phyloP scores from a whole-genome alignment of 192 early-diverging fungal genomes.

The Chytriomyces hyalinus region DNA sequence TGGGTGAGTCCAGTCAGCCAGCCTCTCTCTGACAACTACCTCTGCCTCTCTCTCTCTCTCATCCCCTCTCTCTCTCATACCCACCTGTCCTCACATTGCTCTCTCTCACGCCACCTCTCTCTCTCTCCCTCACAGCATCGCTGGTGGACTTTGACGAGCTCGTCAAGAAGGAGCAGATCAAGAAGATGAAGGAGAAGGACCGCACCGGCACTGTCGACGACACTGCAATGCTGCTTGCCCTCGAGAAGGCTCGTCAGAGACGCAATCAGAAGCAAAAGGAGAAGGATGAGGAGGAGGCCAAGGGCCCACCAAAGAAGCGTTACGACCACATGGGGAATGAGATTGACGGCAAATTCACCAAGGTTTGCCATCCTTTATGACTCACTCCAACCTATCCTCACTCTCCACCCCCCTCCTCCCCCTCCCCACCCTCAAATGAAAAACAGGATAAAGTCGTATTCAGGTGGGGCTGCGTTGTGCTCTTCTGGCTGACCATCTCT shows the following conservation, averaged over 20 bases:
- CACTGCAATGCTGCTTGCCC: background rate
- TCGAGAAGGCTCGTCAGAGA: background rate
- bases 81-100: too few relatives aligned
- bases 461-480: background rate
- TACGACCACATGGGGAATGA: slow-evolving; percentile 3
- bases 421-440: too few relatives aligned
- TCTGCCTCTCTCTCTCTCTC: too few relatives aligned
- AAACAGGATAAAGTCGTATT: slow-evolving; percentile 1
- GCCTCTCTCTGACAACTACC: too few relatives aligned
- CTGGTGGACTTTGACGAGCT: too few relatives aligned
- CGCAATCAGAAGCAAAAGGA: slow-evolving; percentile 4
- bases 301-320: background rate
- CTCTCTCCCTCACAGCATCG: too few relatives aligned
- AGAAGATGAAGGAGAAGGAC: background rate
- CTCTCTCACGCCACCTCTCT: too few relatives aligned
- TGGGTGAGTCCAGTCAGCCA: too few relatives aligned
- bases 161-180: too few relatives aligned
- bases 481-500: slow-evolving; percentile 4
- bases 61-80: too few relatives aligned
- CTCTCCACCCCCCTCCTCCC: too few relatives aligned
- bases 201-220: background rate
- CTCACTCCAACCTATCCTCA: too few relatives aligned
- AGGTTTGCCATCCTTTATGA: background rate
- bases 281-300: background rate
- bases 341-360: slow-evolving; percentile 6